Evolutionary conservation across 2,329 filamentous ascomycete genomes (phyloP), one percentile per base, ranked within the genome.

Genomic region (Alternaria viburni): DNA sequence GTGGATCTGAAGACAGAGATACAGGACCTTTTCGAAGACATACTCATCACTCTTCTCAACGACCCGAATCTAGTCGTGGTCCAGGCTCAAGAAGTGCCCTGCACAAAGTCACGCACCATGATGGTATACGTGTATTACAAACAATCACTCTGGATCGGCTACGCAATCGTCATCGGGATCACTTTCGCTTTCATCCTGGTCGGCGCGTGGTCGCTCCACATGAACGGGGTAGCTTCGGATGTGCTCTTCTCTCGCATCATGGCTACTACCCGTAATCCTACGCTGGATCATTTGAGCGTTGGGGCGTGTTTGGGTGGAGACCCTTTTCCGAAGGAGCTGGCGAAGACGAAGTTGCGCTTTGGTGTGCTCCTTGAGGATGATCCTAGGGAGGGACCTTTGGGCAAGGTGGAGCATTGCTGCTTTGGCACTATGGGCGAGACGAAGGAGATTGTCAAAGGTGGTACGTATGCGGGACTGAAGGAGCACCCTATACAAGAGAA

Each of bases 241-340:
- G 79, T 77, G 1, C 61, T 76, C 28, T 81, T 81, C 64, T 73
- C 69, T 1, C 74, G 79, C 28, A 80, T 80, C 56, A 70, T 80
- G 67, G 78, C 76, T 10, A 81, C 79, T 1, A 79, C 78, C 30
- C 44, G 79, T 11, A 81, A 80, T 51, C 76, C 78, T 4, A 81
- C 77, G n/a, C 68, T 81, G 0, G 78, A 80, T 59, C 68, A 74
- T 15, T 54, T 81, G 25, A 76, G 72, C 79, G 73, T 83, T 46
- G 74, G 79, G 6, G 74, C 79, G 4, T 81, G 80, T 67, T 67
- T 82, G 2, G 80, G 80, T 3, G 78, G 79, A 7, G 79, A 81
- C 57, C 80, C 80, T 1, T 81, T 81, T 41, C 79, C 80, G 1
- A 76, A 75, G 59, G 80, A 80, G 45, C 61, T 81, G 11, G 74